phyloP scores from a whole-genome alignment of 1,284 basidiomycete species.

The Tremellales sp. region DNA sequence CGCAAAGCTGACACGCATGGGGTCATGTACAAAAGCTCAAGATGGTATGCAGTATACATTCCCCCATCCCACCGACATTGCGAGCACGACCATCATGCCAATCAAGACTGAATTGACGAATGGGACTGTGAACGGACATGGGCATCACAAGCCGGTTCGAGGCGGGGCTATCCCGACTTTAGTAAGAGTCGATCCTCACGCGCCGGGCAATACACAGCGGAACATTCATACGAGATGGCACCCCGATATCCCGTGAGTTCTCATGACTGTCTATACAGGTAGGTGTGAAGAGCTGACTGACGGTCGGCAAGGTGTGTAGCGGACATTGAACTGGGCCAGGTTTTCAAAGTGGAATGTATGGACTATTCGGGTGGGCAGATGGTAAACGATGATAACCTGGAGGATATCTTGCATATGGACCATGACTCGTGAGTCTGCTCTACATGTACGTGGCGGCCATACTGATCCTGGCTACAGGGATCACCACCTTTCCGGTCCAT shows the following conservation, averaged over 20 bases:
- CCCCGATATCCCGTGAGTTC: conserved; percentile 37
- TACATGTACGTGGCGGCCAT: too few relatives aligned
- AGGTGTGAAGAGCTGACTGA: not conserved
- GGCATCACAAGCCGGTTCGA: not conserved
- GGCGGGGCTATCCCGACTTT: conserved; percentile 15
- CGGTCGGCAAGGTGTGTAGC: conserved; percentile 15
- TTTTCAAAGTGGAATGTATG: conserved; percentile 72
- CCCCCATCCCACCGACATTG: too few relatives aligned
- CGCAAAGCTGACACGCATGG: too few relatives aligned
- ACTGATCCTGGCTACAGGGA: conserved; percentile 52
- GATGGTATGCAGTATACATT: too few relatives aligned
- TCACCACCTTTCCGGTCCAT: conserved; percentile 71
- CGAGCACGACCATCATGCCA: not conserved
- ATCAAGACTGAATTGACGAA: not conserved
- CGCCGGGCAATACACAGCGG: conserved; percentile 21
- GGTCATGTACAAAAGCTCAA: too few relatives aligned
- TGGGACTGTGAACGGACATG: not conserved
- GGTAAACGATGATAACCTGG: conserved; percentile 63
- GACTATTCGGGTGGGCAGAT: conserved; percentile 75
- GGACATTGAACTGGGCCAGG: conserved; percentile 46
- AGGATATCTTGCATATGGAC: conserved; percentile 26
- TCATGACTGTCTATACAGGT: not conserved
- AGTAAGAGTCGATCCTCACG: conserved; percentile 27
- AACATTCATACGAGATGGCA: conserved; percentile 45
- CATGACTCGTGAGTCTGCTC: conserved; percentile 36